A percentile compares a stretch with the other conserved stretches of the same genome.
These are phyloP conservation scores for Marasmius sp. DNA, from an alignment of 1,284 basidiomycete species.

Conservation along the genomic window DNA sequence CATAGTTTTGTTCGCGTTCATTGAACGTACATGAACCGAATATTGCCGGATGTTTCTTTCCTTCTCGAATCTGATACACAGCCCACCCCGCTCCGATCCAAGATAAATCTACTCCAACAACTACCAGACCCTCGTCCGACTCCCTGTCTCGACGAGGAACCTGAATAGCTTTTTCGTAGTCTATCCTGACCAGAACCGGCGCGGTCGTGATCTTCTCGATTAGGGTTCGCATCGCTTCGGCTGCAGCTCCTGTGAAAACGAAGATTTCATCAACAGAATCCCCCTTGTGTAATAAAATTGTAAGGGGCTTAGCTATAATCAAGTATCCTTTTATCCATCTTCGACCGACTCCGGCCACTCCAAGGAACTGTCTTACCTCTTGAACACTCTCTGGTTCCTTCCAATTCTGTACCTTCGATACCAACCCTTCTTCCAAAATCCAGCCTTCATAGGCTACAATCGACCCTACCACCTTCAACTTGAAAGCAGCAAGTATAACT, in stretches of 20 bases:
- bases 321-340: too few relatives aligned
- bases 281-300: conserved; percentile 14
- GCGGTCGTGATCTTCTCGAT: conserved; percentile 22
- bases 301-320: conserved; percentile 29
- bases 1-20: conserved; percentile 30
- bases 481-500: conserved; percentile 19
- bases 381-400: too few relatives aligned
- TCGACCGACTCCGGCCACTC: too few relatives aligned
- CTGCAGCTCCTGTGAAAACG: conserved; percentile 15
- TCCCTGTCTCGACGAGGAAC: neutral
- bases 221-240: conserved; percentile 23
- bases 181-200: conserved; percentile 26
- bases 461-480: conserved; percentile 25
- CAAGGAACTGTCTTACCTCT: too few relatives aligned
- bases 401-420: too few relatives aligned
- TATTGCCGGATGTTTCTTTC: conserved; percentile 21
- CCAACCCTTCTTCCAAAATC: too few relatives aligned
- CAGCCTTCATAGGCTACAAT: conserved; percentile 28
- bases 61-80: conserved; percentile 25
- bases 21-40: conserved; percentile 35
- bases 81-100: conserved; percentile 31
- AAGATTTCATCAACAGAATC: conserved; percentile 19
- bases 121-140: conserved; percentile 25
- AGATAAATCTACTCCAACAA: conserved; percentile 33
- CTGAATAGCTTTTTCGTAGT: conserved; percentile 24